A percentile compares a stretch with the other conserved stretches of the same genome.
These are phyloP conservation scores for rapeseed (Brassica napus) DNA, from an alignment of 345 rosid genomes.

Conservation along the genomic window Da-Ae NC_063434.1:25815001-25815500, in stretches of 20 bases:
- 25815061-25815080: constrained; percentile 3
- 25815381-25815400: background rate
- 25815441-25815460: background rate
- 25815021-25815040: background rate
- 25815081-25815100: background rate
- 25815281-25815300: background rate
- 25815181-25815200: constrained; percentile 23
- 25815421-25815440: background rate
- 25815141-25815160: constrained; percentile 33
- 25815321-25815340: background rate
- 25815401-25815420: background rate
- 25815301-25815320: background rate
- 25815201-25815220: constrained; percentile 35
- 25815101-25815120: background rate
- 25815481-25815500: background rate
- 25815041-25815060: background rate
- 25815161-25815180: constrained; percentile 36
- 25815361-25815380: constrained; percentile 1
- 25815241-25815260: constrained; percentile 5
- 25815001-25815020: background rate
- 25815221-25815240: constrained; percentile 25
- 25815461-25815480: constrained; percentile 2
- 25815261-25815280: background rate
- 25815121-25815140: constrained; percentile 33
- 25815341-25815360: constrained; percentile 4